Evolutionary conservation across 1,284 basidiomycete species (phyloP), one percentile per base, ranked within the genome.

Genomic region (Hymenochaete sp.): DNA sequence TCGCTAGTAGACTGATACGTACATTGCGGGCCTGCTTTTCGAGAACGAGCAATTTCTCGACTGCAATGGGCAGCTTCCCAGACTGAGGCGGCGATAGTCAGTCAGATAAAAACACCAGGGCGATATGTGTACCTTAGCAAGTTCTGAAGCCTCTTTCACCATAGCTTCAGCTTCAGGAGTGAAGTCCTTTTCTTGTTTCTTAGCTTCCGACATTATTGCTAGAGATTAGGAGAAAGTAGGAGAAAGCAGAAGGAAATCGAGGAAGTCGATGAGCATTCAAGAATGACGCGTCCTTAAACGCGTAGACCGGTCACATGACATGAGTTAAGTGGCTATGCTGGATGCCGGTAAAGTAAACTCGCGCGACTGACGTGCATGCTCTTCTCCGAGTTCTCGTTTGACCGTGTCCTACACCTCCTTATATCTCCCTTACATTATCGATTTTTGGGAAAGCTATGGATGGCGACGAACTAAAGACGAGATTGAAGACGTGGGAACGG

Each of bases 11-110:
- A 9, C 16, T 25, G 49, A 38, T 7, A 62, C 80, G 44, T 52
- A 92, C 95, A 71, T 98, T 98, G 65, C 96, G 78, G 3, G 95
- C 85, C 64, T 96, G 93, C 67, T 99, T 99, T 68, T 98, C 96
- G 1, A 98, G 71, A 3, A 70, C 68, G 47, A 92, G 75, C 45
- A 98, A 77, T 66, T 89, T 91, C 64, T 99, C 96, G 14, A 98
- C 67, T 10, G 86, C 91, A 33, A 90, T 83, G 58, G 84, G 75
- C 35, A 93, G 71, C 63, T 83, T 82, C 35, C 87, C 89, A 46
- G 77, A 65, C 83, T 87, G 53, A 38, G 47, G 47, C 38, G 49
- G 51, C 48, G 6, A 45, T 44, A 24, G 22, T 14, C 43, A 26
- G 9, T 14, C 39, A 33, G 18, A 45, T 40, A 25, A 32, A 33